phyloP scores from a whole-genome alignment of 202 grass and related monocot species.

The Carex sylvatica region DNA sequence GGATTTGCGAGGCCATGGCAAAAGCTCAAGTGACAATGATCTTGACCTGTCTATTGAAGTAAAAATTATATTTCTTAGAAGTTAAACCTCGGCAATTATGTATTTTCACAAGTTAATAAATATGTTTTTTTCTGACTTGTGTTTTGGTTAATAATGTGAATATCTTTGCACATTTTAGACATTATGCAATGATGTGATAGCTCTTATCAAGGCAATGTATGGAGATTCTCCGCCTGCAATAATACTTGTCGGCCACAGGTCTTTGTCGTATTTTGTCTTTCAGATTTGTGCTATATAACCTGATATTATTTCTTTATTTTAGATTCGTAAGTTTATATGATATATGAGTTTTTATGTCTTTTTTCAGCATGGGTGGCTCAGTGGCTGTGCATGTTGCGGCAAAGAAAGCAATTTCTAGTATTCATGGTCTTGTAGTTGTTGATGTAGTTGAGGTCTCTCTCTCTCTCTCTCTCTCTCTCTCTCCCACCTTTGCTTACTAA shows the following conservation, averaged over 20 bases:
- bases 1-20: conserved; percentile 91
- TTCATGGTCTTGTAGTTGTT: conserved; percentile 81
- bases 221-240: conserved; percentile 79
- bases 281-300: conserved; percentile 11
- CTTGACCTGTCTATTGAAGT: conserved; percentile 86
- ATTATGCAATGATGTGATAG: conserved; percentile 75
- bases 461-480: conserved; percentile 2
- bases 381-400: conserved; percentile 93
- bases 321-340: not conserved
- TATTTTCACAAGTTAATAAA: not conserved
- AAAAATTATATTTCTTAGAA: conserved; percentile 25
- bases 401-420: conserved; percentile 55
- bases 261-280: conserved; percentile 28
- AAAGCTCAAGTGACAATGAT: conserved; percentile 73
- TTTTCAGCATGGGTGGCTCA: conserved; percentile 88
- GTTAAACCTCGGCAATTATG: conserved; percentile 23
- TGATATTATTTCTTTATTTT: not conserved
- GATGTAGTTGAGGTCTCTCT: conserved; percentile 94
- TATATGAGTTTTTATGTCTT: not conserved
- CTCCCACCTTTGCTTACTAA: not conserved
- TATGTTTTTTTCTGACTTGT: not conserved
- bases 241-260: conserved; percentile 98
- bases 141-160: conserved; percentile 1
- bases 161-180: conserved; percentile 48
- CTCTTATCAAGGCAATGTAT: conserved; percentile 66